Base-by-base conservation (phyloP, 2,329 filamentous ascomycete species). In the Aspergillus sp. region DNA sequence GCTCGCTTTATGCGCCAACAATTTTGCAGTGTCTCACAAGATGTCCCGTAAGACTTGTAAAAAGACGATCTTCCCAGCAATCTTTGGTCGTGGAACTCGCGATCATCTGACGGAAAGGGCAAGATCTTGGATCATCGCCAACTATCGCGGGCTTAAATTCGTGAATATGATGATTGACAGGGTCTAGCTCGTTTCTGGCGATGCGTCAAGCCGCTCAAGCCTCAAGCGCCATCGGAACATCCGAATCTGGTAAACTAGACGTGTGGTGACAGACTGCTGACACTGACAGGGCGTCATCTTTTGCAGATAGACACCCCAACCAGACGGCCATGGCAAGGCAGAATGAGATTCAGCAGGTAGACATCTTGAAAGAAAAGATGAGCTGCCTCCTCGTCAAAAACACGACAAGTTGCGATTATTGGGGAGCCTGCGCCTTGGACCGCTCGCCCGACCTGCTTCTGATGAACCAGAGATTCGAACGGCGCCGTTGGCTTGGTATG, bases 401-500 rank as follows among this genome's bases (percentile, higher is more conserved):
- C 34, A 15, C 13, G 34, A 8, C 13, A 41, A 41, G 30, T 9
- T 48, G 46, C 48, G 19, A 15, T 15, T 3, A 11, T 5, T n/a
- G 23, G 23, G 38, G 25, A 57, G 55, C 47, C 47, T 57, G 23
- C 31, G 45, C 46, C 46, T 57, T n/a, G 50, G 43, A 51, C 28
- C 46, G 54, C 54, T 47, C 25, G 54, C 30, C 45, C 34, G 47
- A 49, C 48, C 46, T 41, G 50, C 23, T 59, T 46, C 22, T 28
- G 54, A 57, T 41, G 48, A 54, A 57, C 59, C 41, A 57, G 9
- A 57, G 41, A 43, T 48, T 41, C 17, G 19, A 47, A 48, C 25
- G 28, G 45, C 59, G 31, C 59, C 54, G 59, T 57, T 61, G 28
- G 49, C 59, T 61, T 61, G 54, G 59, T 57, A 61, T 57, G 59